phyloP scores from a whole-genome alignment of 2,329 filamentous ascomycete genomes.

The Ophiostoma triangulosporum region DNA sequence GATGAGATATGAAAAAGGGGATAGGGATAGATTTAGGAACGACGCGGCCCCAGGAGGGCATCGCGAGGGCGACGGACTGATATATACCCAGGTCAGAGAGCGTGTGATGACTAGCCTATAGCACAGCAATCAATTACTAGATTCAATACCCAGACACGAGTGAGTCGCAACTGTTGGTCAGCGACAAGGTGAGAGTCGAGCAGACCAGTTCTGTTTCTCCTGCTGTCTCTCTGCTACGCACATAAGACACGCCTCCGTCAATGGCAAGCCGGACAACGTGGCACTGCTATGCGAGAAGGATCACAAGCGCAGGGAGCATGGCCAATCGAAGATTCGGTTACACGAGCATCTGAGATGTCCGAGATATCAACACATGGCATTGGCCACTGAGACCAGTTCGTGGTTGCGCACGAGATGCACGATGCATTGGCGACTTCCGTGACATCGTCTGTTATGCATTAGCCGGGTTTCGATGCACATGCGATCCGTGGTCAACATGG shows the following conservation, averaged over 20 bases:
- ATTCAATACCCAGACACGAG: neutral
- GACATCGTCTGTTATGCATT: too few relatives aligned
- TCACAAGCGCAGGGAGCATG: neutral
- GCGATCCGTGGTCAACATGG: too few relatives aligned
- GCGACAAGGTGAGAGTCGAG: neutral
- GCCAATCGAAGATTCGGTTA: neutral
- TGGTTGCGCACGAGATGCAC: too few relatives aligned
- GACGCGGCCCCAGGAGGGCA: neutral
- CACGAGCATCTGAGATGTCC: too few relatives aligned
- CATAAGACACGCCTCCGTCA: neutral
- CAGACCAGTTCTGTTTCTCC: too few relatives aligned
- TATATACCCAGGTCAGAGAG: neutral
- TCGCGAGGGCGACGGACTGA: neutral
- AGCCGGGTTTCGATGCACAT: too few relatives aligned
- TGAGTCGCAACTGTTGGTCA: neutral
- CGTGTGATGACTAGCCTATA: too few relatives aligned
- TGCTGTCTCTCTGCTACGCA: neutral
- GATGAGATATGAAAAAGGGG: too few relatives aligned
- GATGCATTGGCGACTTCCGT: too few relatives aligned
- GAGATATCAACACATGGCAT: too few relatives aligned
- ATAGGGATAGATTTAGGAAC: neutral
- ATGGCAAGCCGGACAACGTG: neutral
- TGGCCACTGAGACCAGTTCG: too few relatives aligned
- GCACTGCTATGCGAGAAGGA: neutral
- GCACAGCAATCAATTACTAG: neutral